Conservation (phyloP, 192 early-diverging fungal species). For the Funneliformis mosseae region DNA sequence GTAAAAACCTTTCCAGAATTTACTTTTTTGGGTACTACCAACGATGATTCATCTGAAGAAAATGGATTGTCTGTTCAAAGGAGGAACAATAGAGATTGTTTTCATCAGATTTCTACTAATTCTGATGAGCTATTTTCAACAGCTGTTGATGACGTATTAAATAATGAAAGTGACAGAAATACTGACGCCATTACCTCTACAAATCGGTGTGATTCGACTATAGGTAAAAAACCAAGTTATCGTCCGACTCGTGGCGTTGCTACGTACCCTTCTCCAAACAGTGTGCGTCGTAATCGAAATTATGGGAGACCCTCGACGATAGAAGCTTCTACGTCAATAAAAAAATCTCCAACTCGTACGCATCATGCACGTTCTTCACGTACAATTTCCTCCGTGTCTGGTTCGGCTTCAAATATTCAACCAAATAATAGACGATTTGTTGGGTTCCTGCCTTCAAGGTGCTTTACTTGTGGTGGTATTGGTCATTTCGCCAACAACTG, state of each 20-base stretch:
- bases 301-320: background rate
- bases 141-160: background rate
- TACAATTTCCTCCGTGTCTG: background rate
- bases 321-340: too few relatives aligned
- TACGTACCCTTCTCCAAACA: background rate
- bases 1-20: background rate
- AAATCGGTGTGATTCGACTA: background rate
- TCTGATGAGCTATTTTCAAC: background rate
- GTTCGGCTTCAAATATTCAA: background rate
- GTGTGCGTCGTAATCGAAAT: background rate
- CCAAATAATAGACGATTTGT: conserved; percentile 9
- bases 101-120: background rate
- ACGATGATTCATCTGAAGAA: background rate
- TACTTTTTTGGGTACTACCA: background rate
- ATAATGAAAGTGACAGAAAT: background rate
- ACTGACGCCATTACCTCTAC: background rate
- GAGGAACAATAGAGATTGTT: background rate
- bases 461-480: conserved; percentile 21
- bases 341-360: background rate
- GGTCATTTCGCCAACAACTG: conserved; percentile 14
- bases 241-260: background rate
- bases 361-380: background rate
- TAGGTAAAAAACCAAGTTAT: background rate
- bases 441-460: conserved; percentile 22
- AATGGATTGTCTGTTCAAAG: background rate